Percentiles rank a stretch among this genome's conserved stretches.
Conservation (phyloP, 169 alveolate genomes). For the Plasmodium inui region DNA sequence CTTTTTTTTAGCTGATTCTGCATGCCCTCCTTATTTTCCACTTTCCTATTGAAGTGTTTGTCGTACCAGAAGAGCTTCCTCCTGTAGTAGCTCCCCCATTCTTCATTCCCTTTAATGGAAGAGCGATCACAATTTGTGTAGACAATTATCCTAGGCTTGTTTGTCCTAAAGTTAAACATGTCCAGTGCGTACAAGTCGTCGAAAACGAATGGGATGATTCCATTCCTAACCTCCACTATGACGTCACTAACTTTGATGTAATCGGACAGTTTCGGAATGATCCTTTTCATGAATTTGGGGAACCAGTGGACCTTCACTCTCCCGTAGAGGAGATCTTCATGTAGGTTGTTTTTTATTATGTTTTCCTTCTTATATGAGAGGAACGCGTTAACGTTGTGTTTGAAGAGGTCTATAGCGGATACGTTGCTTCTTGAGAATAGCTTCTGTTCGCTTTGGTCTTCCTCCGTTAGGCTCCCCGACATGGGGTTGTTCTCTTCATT, state of each 20-base stretch:
- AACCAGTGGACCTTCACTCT: conserved; percentile 79
- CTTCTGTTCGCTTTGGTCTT: conserved; percentile 4
- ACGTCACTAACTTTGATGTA: conserved; percentile 80
- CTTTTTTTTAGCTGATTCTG: conserved; percentile 76
- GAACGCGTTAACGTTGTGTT: conserved; percentile 42
- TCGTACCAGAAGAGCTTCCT: conserved; percentile 75
- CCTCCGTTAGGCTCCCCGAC: not conserved
- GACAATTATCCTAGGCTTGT: conserved; percentile 81
- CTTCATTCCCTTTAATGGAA: conserved; percentile 78
- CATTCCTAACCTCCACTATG: conserved; percentile 84
- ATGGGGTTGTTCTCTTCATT: not conserved
- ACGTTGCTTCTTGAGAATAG: conserved; percentile 39
- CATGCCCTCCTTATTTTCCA: conserved; percentile 52
- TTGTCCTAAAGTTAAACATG: conserved; percentile 79
- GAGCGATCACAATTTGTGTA: conserved; percentile 82
- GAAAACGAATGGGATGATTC: conserved; percentile 83
- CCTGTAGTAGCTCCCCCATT: conserved; percentile 85
- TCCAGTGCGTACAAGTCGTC: conserved; percentile 78
- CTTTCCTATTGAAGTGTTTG: conserved; percentile 76
- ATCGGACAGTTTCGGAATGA: conserved; percentile 78
- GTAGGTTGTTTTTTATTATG: conserved; percentile 43
- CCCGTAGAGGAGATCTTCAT: conserved; percentile 55
- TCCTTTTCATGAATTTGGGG: conserved; percentile 81
- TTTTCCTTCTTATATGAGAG: conserved; percentile 52
- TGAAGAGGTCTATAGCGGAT: conserved; percentile 31